Percentiles rank a stretch among this genome's conserved stretches.
phyloP scores from a whole-genome alignment of 2,329 filamentous ascomycete genomes.

The Fusarium abutilonis region DNA sequence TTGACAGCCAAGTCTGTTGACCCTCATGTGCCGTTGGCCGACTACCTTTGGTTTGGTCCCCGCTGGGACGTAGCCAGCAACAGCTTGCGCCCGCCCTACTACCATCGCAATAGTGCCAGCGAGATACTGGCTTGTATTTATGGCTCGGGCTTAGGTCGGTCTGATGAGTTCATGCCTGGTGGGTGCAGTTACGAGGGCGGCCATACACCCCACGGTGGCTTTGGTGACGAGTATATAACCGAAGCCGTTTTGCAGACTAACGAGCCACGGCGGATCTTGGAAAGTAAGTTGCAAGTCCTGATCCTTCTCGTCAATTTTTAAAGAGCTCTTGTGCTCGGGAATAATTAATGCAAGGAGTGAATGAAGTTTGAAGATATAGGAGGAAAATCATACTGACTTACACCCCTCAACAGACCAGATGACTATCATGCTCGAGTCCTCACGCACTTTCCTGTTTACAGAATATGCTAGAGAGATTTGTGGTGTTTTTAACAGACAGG shows the following conservation, averaged over 20 bases:
- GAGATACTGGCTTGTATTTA: conserved; percentile 19
- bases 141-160: conserved; percentile 2
- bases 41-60: conserved; percentile 11
- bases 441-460: conserved; percentile 20
- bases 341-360: too few species aligned
- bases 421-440: conserved; percentile 24
- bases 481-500: conserved; percentile 16
- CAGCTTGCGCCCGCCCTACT: conserved; percentile 9
- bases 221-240: conserved; percentile 11
- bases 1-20: conserved; percentile 18
- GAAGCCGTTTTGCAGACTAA: conserved; percentile 14
- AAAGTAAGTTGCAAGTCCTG: not conserved
- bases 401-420: conserved; percentile 14
- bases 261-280: conserved; percentile 10
- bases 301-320: too few species aligned
- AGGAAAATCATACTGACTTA: not conserved
- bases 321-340: too few species aligned
- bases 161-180: conserved; percentile 12
- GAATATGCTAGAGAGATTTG: conserved; percentile 18
- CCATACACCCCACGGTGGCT: conserved; percentile 19
- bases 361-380: not conserved
- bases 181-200: conserved; percentile 21
- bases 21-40: conserved; percentile 1
- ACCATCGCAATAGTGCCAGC: conserved; percentile 3
- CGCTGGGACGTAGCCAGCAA: conserved; percentile 15